Conservation (phyloP, 163 green algal genomes). For the Scenedesmus sp. region DNA sequence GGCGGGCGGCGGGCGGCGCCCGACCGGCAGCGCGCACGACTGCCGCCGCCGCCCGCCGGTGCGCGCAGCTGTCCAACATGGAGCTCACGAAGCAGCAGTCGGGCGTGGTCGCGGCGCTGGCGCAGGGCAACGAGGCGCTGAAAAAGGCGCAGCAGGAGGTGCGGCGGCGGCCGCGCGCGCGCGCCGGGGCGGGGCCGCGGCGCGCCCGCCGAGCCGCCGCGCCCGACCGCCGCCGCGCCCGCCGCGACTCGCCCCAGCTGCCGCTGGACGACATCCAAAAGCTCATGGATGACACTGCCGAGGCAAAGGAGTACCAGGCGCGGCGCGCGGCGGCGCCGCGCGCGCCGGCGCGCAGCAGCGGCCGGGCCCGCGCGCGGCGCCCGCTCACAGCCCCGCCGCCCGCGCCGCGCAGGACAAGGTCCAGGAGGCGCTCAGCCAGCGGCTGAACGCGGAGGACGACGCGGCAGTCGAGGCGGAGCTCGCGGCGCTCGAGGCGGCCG, state of each 20-base stretch:
- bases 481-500: constrained; percentile 54
- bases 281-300: constrained; percentile 63
- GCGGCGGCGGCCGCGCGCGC: too few relatives aligned
- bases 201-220: too few relatives aligned
- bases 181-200: too few relatives aligned
- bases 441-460: constrained; percentile 44
- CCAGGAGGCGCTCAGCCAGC: constrained; percentile 37
- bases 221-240: too few relatives aligned
- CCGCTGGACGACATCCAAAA: constrained; percentile 63
- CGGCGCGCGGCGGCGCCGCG: not conserved
- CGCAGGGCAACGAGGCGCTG: constrained; percentile 78
- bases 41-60: not conserved
- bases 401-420: constrained; percentile 49
- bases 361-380: not conserved
- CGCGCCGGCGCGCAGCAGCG: not conserved
- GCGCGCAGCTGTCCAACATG: constrained; percentile 81
- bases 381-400: not conserved
- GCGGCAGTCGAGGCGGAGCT: constrained; percentile 57
- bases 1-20: too few relatives aligned
- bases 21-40: too few relatives aligned
- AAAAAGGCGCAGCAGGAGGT: constrained; percentile 79
- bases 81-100: constrained; percentile 79
- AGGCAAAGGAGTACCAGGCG: constrained; percentile 66
- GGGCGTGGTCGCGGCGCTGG: constrained; percentile 78
- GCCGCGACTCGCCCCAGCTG: constrained; percentile 56